Base-by-base conservation (phyloP, 2,329 filamentous ascomycete genomes). In the Biscogniauxia mediterranea region DNA sequence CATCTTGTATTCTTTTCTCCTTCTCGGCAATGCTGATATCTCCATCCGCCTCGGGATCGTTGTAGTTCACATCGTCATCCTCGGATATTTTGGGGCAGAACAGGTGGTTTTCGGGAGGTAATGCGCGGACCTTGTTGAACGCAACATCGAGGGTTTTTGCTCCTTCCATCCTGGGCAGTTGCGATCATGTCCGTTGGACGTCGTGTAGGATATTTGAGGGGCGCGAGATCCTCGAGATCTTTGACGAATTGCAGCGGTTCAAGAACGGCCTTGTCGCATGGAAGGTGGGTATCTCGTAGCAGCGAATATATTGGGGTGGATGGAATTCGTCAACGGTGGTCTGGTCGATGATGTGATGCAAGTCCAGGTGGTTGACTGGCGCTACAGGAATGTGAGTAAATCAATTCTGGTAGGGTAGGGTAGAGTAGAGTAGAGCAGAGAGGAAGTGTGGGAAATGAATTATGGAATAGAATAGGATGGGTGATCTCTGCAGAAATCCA, bases 21-120 rank as follows among this genome's bases (percentile, higher is more conserved):
- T 86, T 88, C 64, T 84, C 80, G 8, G 80, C 79, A 19, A 70
- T 66, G 7, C 81, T 80, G 49, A 86, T 76, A 50, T 78, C 75
- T 17, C 83, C 81, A 2, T 78, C 76, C 5, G 76, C 73, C 52
- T 78, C 73, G 3, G 77, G 78, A 62, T 87, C 81, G 21, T 88
- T 81, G 74, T 92, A 92, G 68, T 88, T 82, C 64, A 85, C 83
- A 20, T 75, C 74, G 64, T 92, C 90, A 1, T 89, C 84, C 54
- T 87, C 83, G 67, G 80, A 77, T 59, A 85, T 75, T 62, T 85
- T 86, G 1, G 90, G 88, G 64, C 90, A 93, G 62, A 92, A 84
- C 57, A 91, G 79, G 69, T 93, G 90, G 21, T 42, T 11, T 28
- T 60, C 60, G 19, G 58, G 51, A 1, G 70, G 64, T 20, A 68